Evolutionary conservation across 2,329 filamentous ascomycete species (phyloP), one percentile per base, ranked within the genome.

Genomic region (Penicillium hordei): DNA sequence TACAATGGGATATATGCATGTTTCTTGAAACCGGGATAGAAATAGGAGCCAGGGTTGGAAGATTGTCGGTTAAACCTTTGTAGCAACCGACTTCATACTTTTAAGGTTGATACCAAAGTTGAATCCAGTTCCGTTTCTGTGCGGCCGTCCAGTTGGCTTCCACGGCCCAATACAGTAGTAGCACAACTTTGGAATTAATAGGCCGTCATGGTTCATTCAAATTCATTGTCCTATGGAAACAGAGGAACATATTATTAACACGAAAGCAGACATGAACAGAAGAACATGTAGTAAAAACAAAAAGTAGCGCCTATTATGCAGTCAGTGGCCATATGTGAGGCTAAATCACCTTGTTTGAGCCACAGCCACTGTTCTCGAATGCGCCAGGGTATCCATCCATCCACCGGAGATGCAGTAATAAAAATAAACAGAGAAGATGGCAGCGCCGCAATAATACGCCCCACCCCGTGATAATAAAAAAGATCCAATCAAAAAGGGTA

Each of bases 321-420:
- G 23, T 54, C 13, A 39, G 51, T 52, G 31, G 34, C 31, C n/a
- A 52, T 23, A 31, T 43, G 3, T n/a, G 27, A 55, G 29, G 7
- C 8, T 23, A 50, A 29, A 19, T 13, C 29, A 21, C 23, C 10
- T 27, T 29, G 27, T 12, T 44, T 19, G 33, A 48, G 25, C 10
- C 25, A 21, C 23, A 49, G 21, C 43, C 44, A 57, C 40, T 23
- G 19, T 48, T 40, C 7, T 25, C 33, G 5, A 61, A 58, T 46
- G 61, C 63, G 55, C 63, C 63, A 44, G 64, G 64, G 63, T 66
- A 66, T 66, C 57, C 48, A 55, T 52, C 46, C 55, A 60, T 60
- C 45, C 45, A 48, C 29, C 27, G 45, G 56, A 57, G 55, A 50
- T 52, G 45, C 58, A 62, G 31, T 19, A 51, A 43, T 25, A 43